Evolutionary conservation across 768 basidiomycete genomes (phyloP), one percentile per base, ranked within the genome.

Genomic region (Galerina marginata): DNA sequence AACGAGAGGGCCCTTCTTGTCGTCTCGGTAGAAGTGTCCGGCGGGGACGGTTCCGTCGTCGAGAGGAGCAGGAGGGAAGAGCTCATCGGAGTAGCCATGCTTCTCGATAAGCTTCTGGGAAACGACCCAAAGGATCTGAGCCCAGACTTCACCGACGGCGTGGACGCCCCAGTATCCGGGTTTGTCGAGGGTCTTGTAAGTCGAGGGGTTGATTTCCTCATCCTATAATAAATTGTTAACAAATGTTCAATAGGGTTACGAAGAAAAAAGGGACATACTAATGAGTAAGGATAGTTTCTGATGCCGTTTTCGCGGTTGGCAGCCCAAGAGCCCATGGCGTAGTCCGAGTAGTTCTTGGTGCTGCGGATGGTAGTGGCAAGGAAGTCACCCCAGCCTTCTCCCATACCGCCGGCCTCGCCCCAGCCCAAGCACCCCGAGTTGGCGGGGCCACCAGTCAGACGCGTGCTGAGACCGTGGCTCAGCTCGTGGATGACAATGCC

Each of bases 341-440:
- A 95, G 72, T 95, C 91, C 3, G 83, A 82, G 77, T 95, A 92
- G 52, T 75, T 76, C 69, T 81, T 81, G 49, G 81, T 90, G 76
- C 90, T 91, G 49, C 95, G 87, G 70, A 95, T 90, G 0, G 86
- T 86, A 0, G 95, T 98, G 5, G 95, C 96, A 51, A 97, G 77
- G 78, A 89, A 95, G 67, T 95, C 92, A 63, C 95, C 95, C 95
- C 95, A 97, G 12, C 95, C 95, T 76, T 97, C 95, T 65, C 96
- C 96, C 96, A 98, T 98, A 25, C 95, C 96, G 40, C 96, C 96
- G 26, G 88, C 83, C 78, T 99, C 95, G 53, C 96, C 96, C 89
- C 92, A 99, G 10, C 93, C 94, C 57, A 99, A 87, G 72, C 96
- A 97, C 2, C 91, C 92, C 33, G 93, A 95, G 77, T 96, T 93